Evolutionary conservation across 1,284 basidiomycete genomes (phyloP).

Genomic region (Austroboletus niveus): DNA sequence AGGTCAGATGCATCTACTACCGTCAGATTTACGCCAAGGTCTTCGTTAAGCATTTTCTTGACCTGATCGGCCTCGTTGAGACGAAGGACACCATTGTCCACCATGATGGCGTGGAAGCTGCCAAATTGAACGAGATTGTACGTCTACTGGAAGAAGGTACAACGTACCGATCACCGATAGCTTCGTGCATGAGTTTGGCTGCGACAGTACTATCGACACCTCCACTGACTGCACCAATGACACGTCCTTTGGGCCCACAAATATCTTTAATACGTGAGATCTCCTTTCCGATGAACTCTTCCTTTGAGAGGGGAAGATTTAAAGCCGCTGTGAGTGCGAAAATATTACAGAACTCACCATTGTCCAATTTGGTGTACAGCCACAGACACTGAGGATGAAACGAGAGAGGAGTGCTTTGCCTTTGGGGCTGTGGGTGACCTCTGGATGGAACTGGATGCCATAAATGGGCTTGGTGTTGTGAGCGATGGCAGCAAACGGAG

Average conservation of each 20-base stretch:
- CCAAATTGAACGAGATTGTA: background rate
- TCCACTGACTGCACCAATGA: conserved; percentile 97
- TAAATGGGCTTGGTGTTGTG: conserved; percentile 91
- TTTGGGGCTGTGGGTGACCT: conserved; percentile 92
- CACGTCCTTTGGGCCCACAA: conserved; percentile 91
- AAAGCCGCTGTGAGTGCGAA: conserved; percentile 1
- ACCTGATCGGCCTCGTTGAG: conserved; percentile 92
- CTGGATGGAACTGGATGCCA: conserved; percentile 99
- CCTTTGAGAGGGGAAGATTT: conserved; percentile 43
- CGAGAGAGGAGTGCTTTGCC: conserved; percentile 90
- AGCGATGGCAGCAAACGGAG: conserved; percentile 92
- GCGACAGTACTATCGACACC: conserved; percentile 99
- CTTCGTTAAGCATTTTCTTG: conserved; percentile 90
- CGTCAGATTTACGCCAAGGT: conserved; percentile 95
- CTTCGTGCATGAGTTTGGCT: conserved; percentile 99
- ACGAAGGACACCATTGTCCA: conserved; percentile 97
- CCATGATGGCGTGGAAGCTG: conserved; percentile 99
- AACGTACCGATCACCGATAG: conserved; percentile 89
- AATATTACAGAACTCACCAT: conserved; percentile 62
- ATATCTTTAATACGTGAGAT: conserved; percentile 93
- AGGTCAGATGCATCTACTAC: conserved; percentile 94
- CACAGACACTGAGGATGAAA: conserved; percentile 87
- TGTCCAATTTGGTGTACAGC: conserved; percentile 86
- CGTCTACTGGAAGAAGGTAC: background rate
- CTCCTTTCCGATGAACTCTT: conserved; percentile 98